Percentiles rank a stretch among this genome's conserved stretches.
Conservation (phyloP, 768 basidiomycete species). For the Naematelia aurantialba region DNA sequence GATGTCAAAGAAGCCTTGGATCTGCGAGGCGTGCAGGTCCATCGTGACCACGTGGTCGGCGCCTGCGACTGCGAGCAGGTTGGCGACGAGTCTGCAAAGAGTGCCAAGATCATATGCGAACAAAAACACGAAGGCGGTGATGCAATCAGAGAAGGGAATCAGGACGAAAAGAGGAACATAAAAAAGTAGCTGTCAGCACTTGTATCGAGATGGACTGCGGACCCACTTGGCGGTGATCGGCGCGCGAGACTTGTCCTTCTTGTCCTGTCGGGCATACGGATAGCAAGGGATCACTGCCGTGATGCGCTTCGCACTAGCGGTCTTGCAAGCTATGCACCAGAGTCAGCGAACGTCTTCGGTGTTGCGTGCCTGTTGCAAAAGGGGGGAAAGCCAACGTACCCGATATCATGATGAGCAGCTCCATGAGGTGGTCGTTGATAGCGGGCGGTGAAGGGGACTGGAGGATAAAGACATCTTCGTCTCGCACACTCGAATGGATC, state of each 20-base stretch:
- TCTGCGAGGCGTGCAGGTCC: conserved; percentile 98
- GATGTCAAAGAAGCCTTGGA: conserved; percentile 99
- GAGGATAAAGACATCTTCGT: conserved; percentile 98
- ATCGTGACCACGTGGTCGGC: conserved; percentile 99
- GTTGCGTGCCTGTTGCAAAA: not conserved
- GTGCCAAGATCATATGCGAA: not conserved
- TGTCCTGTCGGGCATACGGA: conserved; percentile 96
- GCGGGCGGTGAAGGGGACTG: conserved; percentile 55
- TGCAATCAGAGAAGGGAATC: too few relatives aligned
- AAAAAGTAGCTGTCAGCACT: not conserved
- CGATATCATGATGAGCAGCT: conserved; percentile 97
- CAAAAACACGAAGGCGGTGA: not conserved
- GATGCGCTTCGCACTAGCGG: conserved; percentile 95
- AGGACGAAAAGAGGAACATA: not conserved
- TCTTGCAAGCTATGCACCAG: conserved; percentile 68
- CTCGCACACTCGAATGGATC: conserved; percentile 90
- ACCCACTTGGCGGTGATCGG: conserved; percentile 86
- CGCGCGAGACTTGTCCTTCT: conserved; percentile 97
- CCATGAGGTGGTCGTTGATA: conserved; percentile 92
- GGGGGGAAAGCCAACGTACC: conserved; percentile 48
- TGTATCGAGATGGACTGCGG: not conserved
- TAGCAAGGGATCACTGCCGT: conserved; percentile 98
- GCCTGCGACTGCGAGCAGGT: conserved; percentile 83
- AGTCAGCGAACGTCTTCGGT: not conserved
- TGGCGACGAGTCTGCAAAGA: conserved; percentile 68